A percentile compares a stretch with the other conserved stretches of the same genome.
phyloP scores from a whole-genome alignment of 2,329 filamentous ascomycete species.

The Nemania sp. region DNA sequence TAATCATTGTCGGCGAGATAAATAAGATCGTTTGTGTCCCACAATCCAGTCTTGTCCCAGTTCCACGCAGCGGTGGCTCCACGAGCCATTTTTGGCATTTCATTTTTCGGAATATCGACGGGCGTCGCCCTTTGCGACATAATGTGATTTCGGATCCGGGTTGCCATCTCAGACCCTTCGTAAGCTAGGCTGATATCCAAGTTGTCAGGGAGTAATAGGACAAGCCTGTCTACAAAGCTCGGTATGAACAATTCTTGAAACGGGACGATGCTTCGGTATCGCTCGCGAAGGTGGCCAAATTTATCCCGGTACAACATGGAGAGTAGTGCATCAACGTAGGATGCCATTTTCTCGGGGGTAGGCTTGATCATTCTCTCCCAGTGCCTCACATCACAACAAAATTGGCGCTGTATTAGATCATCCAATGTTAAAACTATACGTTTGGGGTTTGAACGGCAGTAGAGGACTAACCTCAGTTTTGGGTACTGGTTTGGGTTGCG shows the following conservation, averaged over 20 bases:
- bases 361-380: not conserved
- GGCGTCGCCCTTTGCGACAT: not conserved
- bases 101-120: not conserved
- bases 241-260: not conserved
- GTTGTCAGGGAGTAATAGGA: not conserved
- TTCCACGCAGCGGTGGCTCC: too few species aligned
- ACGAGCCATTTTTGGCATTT: too few species aligned
- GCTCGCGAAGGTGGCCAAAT: not conserved
- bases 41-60: not conserved
- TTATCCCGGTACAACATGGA: not conserved
- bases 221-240: not conserved
- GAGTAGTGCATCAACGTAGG: not conserved
- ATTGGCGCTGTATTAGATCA: not conserved
- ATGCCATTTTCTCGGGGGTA: not conserved
- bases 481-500: not conserved
- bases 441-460: not conserved
- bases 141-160: too few species aligned
- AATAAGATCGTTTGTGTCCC: too few species aligned
- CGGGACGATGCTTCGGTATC: not conserved
- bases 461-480: not conserved
- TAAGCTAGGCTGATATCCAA: not conserved
- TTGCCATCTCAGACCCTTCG: too few species aligned
- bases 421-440: not conserved
- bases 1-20: too few species aligned
- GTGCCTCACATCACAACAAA: not conserved